These are phyloP conservation scores for Pelargonium fulgidum DNA, from an alignment of 441 rosid genomes.

Conservation along the genomic window DNA sequence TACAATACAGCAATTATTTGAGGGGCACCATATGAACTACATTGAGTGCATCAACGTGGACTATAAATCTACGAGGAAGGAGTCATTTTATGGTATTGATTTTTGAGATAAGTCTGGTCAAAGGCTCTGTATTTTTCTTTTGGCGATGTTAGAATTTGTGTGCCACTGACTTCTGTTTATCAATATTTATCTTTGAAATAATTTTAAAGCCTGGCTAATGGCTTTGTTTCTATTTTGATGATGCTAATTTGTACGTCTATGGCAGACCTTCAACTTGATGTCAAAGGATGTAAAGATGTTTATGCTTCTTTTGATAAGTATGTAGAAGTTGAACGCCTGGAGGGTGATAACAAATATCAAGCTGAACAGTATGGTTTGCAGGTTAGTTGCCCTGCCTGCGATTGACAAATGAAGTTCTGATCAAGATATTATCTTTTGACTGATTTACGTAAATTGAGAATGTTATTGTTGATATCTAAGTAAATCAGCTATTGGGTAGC, in stretches of 20 bases:
- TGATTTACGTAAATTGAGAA: not conserved
- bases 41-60: constrained; percentile 74
- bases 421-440: not conserved
- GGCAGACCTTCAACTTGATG: constrained; percentile 52
- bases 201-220: not conserved
- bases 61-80: constrained; percentile 68
- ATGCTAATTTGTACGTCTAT: constrained; percentile 15
- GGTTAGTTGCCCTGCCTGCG: constrained; percentile 38
- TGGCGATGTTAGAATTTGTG: not conserved
- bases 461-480: not conserved
- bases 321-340: constrained; percentile 95
- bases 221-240: not conserved
- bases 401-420: not conserved
- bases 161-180: not conserved
- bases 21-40: constrained; percentile 74
- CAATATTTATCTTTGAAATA: constrained; percentile 10
- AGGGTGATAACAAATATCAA: constrained; percentile 94
- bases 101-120: constrained; percentile 3
- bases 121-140: not conserved
- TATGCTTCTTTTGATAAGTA: constrained; percentile 95
- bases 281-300: constrained; percentile 69
- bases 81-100: constrained; percentile 59
- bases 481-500: not conserved
- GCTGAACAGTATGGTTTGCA: constrained; percentile 90
- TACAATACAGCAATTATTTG: constrained; percentile 64